These are phyloP conservation scores for Porodaedalea pini DNA, from an alignment of 1,284 basidiomycete species.

Conservation along the genomic window DNA sequence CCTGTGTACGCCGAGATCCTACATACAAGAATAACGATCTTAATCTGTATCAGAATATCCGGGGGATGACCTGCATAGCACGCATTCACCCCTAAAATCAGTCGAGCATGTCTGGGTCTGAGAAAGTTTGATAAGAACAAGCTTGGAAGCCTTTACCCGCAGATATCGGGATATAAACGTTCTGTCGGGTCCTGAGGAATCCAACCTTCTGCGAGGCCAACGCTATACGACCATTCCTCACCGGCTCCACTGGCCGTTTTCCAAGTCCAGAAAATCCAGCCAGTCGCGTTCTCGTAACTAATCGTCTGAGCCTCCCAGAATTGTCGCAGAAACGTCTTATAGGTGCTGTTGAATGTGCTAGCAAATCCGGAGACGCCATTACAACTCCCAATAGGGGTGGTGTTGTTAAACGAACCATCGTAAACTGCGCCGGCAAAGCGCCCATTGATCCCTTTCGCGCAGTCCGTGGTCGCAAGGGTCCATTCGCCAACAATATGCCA, in stretches of 20 bases:
- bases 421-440: slow-evolving; percentile 69
- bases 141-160: slow-evolving; percentile 31
- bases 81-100: too few relatives aligned
- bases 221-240: slow-evolving; percentile 75
- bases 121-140: too few relatives aligned
- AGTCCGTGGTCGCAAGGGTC: slow-evolving; percentile 82
- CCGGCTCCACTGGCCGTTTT: slow-evolving; percentile 60
- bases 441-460: slow-evolving; percentile 76
- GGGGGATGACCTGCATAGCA: too few relatives aligned
- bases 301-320: slow-evolving; percentile 82
- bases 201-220: slow-evolving; percentile 77
- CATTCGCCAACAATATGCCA: slow-evolving; percentile 85
- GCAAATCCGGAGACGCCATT: slow-evolving; percentile 66
- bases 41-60: too few relatives aligned
- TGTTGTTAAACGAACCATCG: slow-evolving; percentile 73
- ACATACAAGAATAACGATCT: too few relatives aligned
- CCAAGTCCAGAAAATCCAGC: slow-evolving; percentile 68
- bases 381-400: slow-evolving; percentile 70
- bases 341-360: slow-evolving; percentile 70
- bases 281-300: slow-evolving; percentile 58
- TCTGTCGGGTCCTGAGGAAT: slow-evolving; percentile 66
- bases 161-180: slow-evolving; percentile 49
- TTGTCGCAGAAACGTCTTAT: slow-evolving; percentile 80
- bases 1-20: too few relatives aligned
- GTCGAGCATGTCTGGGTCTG: too few relatives aligned